Conservation (phyloP, 495 filamentous ascomycete species). For the Trypethelium eluteriae region DNA sequence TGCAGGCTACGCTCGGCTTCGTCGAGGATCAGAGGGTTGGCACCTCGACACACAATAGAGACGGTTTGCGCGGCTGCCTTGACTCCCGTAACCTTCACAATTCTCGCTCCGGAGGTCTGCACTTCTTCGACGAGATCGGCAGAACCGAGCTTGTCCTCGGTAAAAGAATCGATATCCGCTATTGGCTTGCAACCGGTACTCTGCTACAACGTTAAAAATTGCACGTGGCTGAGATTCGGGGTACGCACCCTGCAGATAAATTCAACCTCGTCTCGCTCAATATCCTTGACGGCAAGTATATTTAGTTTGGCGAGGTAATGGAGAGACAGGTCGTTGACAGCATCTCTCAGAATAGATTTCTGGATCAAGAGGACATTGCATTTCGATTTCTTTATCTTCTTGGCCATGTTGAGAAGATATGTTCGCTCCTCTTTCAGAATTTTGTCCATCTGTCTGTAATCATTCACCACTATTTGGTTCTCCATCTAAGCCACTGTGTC, state of each 20-base stretch:
- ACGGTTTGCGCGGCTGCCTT: constrained; percentile 76
- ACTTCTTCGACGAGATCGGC: constrained; percentile 92
- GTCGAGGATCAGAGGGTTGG: constrained; percentile 89
- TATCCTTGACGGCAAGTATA: constrained; percentile 92
- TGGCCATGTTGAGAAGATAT: constrained; percentile 95
- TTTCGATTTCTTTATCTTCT: constrained; percentile 99
- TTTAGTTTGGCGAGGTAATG: constrained; percentile 97
- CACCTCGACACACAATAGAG: constrained; percentile 86
- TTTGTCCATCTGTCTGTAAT: constrained; percentile 99
- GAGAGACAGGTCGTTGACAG: constrained; percentile 91
- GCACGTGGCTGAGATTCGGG: not conserved
- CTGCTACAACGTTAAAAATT: constrained; percentile 26
- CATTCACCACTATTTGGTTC: constrained; percentile 97
- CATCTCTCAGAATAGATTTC: constrained; percentile 95
- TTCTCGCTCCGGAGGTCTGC: constrained; percentile 74
- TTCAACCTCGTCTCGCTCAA: constrained; percentile 96
- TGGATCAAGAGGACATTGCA: constrained; percentile 98
- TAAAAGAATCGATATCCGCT: constrained; percentile 97
- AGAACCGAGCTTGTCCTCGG: constrained; percentile 95
- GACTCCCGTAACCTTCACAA: constrained; percentile 91
- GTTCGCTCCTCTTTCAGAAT: constrained; percentile 98
- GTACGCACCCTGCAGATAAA: constrained; percentile 77
- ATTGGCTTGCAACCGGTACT: constrained; percentile 96
- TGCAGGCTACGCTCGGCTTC: constrained; percentile 94
- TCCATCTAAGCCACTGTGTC: constrained; percentile 62